Base-by-base conservation (phyloP, 2,329 filamentous ascomycete genomes). In the Rugonectria rugulosa region DNA sequence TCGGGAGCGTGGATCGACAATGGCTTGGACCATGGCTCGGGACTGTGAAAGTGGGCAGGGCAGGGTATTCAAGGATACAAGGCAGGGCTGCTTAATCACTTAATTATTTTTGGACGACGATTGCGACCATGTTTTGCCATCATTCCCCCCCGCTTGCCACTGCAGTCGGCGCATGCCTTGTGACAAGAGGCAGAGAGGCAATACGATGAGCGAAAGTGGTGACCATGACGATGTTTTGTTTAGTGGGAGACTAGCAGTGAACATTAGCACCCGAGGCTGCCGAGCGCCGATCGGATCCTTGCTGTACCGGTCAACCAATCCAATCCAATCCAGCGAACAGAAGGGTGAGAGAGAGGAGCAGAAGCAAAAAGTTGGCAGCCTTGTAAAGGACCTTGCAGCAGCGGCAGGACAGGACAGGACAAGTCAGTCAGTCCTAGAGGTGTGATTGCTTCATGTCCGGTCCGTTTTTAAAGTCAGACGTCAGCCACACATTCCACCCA, bases 181-280 rank as follows among this genome's bases (percentile, higher is more conserved):
- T n/a, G n/a, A n/a, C n/a, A n/a, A n/a, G n/a, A n/a, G n/a, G n/a
- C n/a, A n/a, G n/a, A n/a, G n/a, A n/a, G n/a, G n/a, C n/a, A n/a
- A 14, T 7, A 47, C 34, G 34, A 38, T 36, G 34, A 34, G 36
- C 19, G 20, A 23, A 6, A 17, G 10, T 17, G 6, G n/a, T 29
- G n/a, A n/a, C 14, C 14, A 24, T 12, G 40, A 19, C 12, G 14
- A 19, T 27, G 31, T 29, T 24, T 20, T n/a, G n/a, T n/a, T 23
- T 26, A 32, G 31, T 15, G 45, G 45, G 37, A 26, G 23, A 23
- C 48, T 51, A 50, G 29, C 27, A 19, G 27, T 23, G 38, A 42
- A 42, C 27, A 32, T 23, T 36, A 43, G 24, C 48, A 51, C 53
- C 53, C 53, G 53, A 56, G 40, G 26, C 40, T 50, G 53, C 53